A percentile compares a stretch with the other conserved stretches of the same genome.
Evolutionary conservation across 176 grass and related monocot genomes (phyloP).

Genomic region (barley (Hordeum vulgare)): DNA sequence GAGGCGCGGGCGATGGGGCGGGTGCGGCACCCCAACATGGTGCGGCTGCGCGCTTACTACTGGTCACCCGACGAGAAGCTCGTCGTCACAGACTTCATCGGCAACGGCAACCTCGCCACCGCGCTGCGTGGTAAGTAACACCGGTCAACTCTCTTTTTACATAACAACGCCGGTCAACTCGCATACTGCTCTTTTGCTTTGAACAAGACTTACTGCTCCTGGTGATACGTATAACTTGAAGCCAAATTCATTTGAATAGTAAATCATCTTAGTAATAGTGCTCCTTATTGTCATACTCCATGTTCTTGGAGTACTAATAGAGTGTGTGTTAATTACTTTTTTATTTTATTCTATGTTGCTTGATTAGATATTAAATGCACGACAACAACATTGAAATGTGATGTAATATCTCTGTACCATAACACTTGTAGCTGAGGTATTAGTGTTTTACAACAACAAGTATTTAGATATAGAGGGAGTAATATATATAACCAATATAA

Average conservation of each 20-base stretch:
- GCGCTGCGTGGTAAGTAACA: slow-evolving; percentile 52
- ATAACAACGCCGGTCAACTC: no score
- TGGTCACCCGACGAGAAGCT: slow-evolving; percentile 92
- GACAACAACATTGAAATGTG: background rate
- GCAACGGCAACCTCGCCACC: slow-evolving; percentile 85
- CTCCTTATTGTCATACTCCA: no score
- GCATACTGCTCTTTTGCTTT: background rate
- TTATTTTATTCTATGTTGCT: background rate
- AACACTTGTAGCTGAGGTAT: no score
- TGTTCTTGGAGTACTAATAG: no score
- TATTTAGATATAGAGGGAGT: no score
- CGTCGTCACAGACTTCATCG: slow-evolving; percentile 95
- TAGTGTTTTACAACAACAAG: no score
- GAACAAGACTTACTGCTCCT: background rate
- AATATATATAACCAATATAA: no score
- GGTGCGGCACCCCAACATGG: slow-evolving; percentile 71
- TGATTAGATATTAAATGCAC: background rate
- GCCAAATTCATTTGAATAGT: background rate
- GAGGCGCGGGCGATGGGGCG: slow-evolving; percentile 69
- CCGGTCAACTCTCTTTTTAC: no score
- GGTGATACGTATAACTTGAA: background rate
- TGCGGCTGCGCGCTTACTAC: slow-evolving; percentile 84
- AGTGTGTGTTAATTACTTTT: no score
- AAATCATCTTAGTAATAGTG: background rate
- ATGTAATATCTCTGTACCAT: no score